A percentile compares a stretch with the other conserved stretches of the same genome.
phyloP scores from a whole-genome alignment of 163 green algal species.

The Scenedesmus sp. region DNA sequence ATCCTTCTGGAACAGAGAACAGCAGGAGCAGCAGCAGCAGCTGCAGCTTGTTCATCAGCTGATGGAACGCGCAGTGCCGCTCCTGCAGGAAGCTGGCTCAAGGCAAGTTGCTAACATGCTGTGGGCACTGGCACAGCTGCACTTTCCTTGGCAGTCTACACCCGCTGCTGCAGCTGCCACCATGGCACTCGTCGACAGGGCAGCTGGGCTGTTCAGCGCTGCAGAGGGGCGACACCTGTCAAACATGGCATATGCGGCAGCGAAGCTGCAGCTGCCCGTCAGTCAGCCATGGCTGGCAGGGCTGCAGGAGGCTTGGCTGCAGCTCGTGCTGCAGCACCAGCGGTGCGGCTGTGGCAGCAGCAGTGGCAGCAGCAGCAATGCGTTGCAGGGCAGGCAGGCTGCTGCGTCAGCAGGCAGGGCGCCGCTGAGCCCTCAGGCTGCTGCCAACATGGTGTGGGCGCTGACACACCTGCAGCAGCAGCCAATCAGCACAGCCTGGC shows the following conservation, averaged over 20 bases:
- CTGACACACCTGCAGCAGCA: conserved; percentile 23
- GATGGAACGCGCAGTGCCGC: neutral
- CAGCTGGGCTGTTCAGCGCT: conserved; percentile 30
- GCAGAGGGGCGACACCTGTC: conserved; percentile 34
- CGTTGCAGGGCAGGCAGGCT: neutral
- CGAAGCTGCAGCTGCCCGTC: conserved; percentile 38
- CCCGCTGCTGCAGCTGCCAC: neutral
- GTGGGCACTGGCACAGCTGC: conserved; percentile 40
- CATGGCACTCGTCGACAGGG: conserved; percentile 14
- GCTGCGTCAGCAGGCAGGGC: neutral
- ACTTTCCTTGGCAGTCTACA: neutral
- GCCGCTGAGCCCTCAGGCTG: conserved; percentile 28
- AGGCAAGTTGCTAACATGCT: conserved; percentile 53
- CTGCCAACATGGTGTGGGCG: conserved; percentile 45
- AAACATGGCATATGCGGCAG: conserved; percentile 39
- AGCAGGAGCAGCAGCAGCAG: conserved; percentile 32
- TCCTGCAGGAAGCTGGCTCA: neutral
- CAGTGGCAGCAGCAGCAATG: neutral
- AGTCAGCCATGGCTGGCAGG: neutral
- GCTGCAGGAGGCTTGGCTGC: conserved; percentile 28
- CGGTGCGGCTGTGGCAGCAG: too few species aligned
- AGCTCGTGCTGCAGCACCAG: neutral
- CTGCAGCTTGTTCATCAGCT: neutral
- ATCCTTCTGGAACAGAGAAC: neutral
- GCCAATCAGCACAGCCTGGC: neutral